Evolutionary conservation across 805 yeast species (phyloP).

Genomic region (Candida adriatica): DNA sequence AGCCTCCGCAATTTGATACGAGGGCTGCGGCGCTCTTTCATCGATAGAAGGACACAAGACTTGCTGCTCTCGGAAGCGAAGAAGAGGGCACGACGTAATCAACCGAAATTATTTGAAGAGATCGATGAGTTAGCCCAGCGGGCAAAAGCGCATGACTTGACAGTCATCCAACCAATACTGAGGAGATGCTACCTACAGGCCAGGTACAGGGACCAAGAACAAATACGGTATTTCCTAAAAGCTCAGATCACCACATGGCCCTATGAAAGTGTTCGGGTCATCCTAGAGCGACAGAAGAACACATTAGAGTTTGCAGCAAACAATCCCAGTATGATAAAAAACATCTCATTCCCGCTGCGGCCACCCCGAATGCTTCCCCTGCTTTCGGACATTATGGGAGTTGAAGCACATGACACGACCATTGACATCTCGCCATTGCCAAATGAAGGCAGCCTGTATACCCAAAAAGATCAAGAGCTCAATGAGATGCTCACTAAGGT

Average conservation of each 20-base stretch:
- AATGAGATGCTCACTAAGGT: slow-evolving; percentile 18
- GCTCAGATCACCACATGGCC: slow-evolving; percentile 20
- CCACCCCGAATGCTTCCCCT: slow-evolving; percentile 10
- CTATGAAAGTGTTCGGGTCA: slow-evolving; percentile 8
- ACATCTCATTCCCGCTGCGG: slow-evolving; percentile 11
- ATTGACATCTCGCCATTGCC: slow-evolving; percentile 2
- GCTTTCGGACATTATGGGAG: slow-evolving; percentile 2
- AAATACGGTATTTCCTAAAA: slow-evolving; percentile 16
- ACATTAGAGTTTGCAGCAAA: slow-evolving; percentile 7
- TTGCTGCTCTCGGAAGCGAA: slow-evolving; percentile 6
- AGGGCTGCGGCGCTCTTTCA: slow-evolving; percentile 3
- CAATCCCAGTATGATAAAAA: slow-evolving; percentile 2
- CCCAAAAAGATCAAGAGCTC: slow-evolving; percentile 5
- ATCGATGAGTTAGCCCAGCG: slow-evolving; percentile 3
- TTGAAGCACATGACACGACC: not conserved
- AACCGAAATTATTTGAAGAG: slow-evolving; percentile 5
- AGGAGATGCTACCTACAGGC: slow-evolving; percentile 16
- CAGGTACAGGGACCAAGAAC: slow-evolving; percentile 15
- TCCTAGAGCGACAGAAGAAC: slow-evolving; percentile 7
- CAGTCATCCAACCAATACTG: slow-evolving; percentile 11
- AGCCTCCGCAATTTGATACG: slow-evolving; percentile 4
- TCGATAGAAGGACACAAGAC: slow-evolving; percentile 11
- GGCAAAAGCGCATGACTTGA: slow-evolving; percentile 2
- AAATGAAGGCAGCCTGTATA: slow-evolving; percentile 2
- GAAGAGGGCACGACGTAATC: slow-evolving; percentile 10